Base-by-base conservation (phyloP, 768 basidiomycete genomes). In the Galerina marginata region DNA sequence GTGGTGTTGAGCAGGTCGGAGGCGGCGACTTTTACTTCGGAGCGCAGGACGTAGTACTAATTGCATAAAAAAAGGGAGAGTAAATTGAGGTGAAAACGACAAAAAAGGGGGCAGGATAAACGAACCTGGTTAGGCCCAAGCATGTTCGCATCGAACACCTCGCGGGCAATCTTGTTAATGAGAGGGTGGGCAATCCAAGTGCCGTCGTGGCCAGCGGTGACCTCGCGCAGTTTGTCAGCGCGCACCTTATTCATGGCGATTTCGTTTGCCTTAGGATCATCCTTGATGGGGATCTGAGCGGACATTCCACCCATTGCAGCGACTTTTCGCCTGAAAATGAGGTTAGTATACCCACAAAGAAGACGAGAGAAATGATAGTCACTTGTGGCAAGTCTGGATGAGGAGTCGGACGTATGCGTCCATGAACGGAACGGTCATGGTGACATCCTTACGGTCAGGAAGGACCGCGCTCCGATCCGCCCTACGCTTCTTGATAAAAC, bases 221-320 rank as follows among this genome's bases (percentile, higher is more conserved):
- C 96, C 73, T 99, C 97, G 55, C 97, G 90, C 55, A 95, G 80
- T 77, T 99, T 99, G 79, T 99, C 97, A 9, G 89, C 90, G 65
- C 85, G 86, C 62, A 99, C 97, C 77, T 99, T 99, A 64, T 83
- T 82, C 95, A 98, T 99, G 11, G 95, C 97, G 12, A 86, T 72
- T 54, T 96, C 91, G 77, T 99, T 99, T 52, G 95, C 95, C 66
- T 88, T 86, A 20, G 87, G 81, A 71, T 99, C 95, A 71, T 94
- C 88, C 81, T 95, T 99, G 83, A 99, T 97, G n/a, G 96, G 97
- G 70, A 99, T 99, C 72, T 97, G 95, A 16, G 97, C 97, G 33
- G 96, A 95, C 97, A 99, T 99, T 65, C 97, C 97, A 64, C 97
- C 97, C 91, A 99, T 98, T 7, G 97, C 97, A 5, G 97, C 97